Conservation (phyloP, 2,329 filamentous ascomycete species). For the Tolypocladium sp. region DNA sequence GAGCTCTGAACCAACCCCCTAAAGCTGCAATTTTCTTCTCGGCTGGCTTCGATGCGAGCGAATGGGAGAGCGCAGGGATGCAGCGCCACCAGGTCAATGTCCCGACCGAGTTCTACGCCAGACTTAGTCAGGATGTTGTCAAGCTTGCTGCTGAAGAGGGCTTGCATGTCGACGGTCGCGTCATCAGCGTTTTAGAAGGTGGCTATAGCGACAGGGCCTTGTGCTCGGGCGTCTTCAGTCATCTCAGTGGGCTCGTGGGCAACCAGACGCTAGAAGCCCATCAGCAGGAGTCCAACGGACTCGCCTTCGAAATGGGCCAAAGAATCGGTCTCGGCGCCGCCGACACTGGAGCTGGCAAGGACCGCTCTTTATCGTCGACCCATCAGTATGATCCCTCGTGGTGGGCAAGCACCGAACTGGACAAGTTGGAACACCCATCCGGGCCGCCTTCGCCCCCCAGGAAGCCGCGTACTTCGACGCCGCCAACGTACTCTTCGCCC, state of each 20-base stretch:
- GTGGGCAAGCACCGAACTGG: slow-evolving; percentile 60
- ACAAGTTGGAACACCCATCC: slow-evolving; percentile 57
- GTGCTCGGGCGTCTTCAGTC: slow-evolving; percentile 79
- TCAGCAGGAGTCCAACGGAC: slow-evolving; percentile 25
- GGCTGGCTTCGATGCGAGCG: slow-evolving; percentile 92
- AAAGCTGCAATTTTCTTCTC: slow-evolving; percentile 90
- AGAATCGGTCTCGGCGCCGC: slow-evolving; percentile 33
- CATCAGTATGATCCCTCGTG: slow-evolving; percentile 56
- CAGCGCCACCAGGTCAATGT: slow-evolving; percentile 94
- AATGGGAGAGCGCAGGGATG: slow-evolving; percentile 89
- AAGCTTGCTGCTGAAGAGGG: slow-evolving; percentile 72
- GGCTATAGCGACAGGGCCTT: slow-evolving; percentile 92
- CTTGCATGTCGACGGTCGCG: slow-evolving; percentile 67
- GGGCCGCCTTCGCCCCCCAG: slow-evolving; percentile 37
- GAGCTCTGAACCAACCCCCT: slow-evolving; percentile 49
- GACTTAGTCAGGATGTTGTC: slow-evolving; percentile 78
- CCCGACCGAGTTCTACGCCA: slow-evolving; percentile 91
- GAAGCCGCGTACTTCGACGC: slow-evolving; percentile 45
- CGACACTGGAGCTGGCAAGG: slow-evolving; percentile 11
- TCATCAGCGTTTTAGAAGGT: slow-evolving; percentile 91
- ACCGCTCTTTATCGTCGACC: slow-evolving; percentile 13
- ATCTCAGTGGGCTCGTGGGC: slow-evolving; percentile 72
- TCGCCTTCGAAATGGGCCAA: slow-evolving; percentile 51
- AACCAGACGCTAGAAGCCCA: slow-evolving; percentile 30
- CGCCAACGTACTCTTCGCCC: slow-evolving; percentile 73